These are phyloP conservation scores for Paecilomyces niveus DNA, from an alignment of 2,329 filamentous ascomycete species.

Conservation along the genomic window DNA sequence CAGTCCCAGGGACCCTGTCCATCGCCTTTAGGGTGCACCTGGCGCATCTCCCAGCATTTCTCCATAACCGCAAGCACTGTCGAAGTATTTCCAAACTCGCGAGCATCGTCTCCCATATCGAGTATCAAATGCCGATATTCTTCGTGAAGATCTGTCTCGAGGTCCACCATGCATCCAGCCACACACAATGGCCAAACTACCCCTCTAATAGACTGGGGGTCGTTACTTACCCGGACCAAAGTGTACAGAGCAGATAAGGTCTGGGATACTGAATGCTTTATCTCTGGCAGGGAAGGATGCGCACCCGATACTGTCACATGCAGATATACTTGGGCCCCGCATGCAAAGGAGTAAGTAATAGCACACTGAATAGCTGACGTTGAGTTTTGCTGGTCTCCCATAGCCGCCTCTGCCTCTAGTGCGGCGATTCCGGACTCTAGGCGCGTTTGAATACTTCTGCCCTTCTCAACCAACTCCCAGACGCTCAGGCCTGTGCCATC, in stretches of 20 bases:
- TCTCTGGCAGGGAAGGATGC: background rate
- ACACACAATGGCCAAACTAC: slow-evolving; percentile 11
- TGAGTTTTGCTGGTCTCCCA: background rate
- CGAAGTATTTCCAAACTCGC: slow-evolving; percentile 7
- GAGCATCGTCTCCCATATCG: slow-evolving; percentile 10
- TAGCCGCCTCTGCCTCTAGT: background rate
- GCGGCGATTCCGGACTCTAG: background rate
- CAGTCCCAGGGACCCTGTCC: background rate
- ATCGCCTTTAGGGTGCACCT: background rate
- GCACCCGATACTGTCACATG: slow-evolving; percentile 3
- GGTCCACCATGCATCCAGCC: slow-evolving; percentile 8
- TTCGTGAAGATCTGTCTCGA: slow-evolving; percentile 2
- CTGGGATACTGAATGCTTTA: background rate
- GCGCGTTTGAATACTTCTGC: background rate
- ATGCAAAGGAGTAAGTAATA: slow-evolving; percentile 4
- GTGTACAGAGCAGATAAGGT: background rate
- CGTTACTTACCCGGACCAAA: background rate
- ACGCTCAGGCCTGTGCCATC: background rate
- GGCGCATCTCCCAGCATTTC: slow-evolving; percentile 4
- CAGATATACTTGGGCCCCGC: slow-evolving; percentile 4
- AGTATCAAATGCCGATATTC: slow-evolving; percentile 5
- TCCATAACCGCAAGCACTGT: slow-evolving; percentile 3
- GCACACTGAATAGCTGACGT: background rate
- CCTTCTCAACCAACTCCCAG: background rate
- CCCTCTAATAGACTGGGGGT: slow-evolving; percentile 5